Evolutionary conservation across 108 stramenopile species (phyloP).

Genomic region (Skeletonema potamos): DNA sequence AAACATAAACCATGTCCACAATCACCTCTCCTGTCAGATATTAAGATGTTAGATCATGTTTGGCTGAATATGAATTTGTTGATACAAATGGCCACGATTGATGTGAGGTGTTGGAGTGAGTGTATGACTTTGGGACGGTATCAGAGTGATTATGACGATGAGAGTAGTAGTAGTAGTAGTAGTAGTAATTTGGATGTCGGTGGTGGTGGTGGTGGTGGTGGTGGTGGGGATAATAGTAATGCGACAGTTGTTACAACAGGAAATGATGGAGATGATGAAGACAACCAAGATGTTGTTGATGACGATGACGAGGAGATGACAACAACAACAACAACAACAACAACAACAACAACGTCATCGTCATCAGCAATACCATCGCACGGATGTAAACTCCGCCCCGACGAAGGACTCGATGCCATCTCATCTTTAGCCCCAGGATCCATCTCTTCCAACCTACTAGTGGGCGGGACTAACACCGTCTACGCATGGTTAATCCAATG

Average conservation of each 20-base stretch:
- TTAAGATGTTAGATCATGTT: slow-evolving; percentile 85
- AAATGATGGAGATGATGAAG: neutral
- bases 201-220: neutral
- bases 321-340: neutral
- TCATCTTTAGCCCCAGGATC: slow-evolving; percentile 73
- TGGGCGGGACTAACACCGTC: slow-evolving; percentile 85
- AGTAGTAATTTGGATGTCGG: neutral
- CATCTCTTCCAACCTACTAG: slow-evolving; percentile 58
- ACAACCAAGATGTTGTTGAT: neutral
- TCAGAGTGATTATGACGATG: slow-evolving; percentile 74
- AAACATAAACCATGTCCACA: slow-evolving; percentile 69
- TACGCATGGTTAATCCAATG: slow-evolving; percentile 89
- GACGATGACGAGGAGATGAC: slow-evolving; percentile 21
- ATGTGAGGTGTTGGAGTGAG: slow-evolving; percentile 69
- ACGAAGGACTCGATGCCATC: slow-evolving; percentile 86
- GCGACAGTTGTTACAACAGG: neutral
- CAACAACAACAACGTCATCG: too few species aligned
- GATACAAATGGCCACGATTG: slow-evolving; percentile 80
- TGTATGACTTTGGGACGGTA: slow-evolving; percentile 76
- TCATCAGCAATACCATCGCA: neutral
- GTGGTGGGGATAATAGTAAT: neutral
- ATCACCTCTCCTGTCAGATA: slow-evolving; percentile 55
- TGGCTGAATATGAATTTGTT: slow-evolving; percentile 84
- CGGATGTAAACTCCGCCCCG: slow-evolving; percentile 87
- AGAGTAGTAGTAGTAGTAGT: too few species aligned